These are phyloP conservation scores for Collybia sp. DNA, from an alignment of 768 basidiomycete genomes.

Conservation along the genomic window DNA sequence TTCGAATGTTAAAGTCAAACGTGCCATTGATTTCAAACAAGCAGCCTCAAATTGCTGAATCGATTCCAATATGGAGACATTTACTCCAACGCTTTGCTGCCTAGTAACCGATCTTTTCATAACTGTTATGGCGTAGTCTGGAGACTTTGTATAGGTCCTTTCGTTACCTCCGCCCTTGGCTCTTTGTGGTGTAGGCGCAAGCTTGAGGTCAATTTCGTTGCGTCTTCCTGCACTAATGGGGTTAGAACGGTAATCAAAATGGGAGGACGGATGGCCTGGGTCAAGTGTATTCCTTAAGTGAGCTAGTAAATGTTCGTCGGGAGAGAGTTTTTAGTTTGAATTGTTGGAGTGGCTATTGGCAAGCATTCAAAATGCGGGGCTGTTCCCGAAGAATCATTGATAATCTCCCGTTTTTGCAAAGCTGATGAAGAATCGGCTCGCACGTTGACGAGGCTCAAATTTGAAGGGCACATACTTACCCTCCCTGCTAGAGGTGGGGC, in stretches of 20 bases:
- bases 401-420: too few species aligned
- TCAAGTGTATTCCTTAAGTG: slow-evolving; percentile 12
- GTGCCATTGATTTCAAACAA: too few species aligned
- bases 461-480: too few species aligned
- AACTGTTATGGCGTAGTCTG: slow-evolving; percentile 27
- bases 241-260: slow-evolving; percentile 8
- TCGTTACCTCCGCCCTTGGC: slow-evolving; percentile 15
- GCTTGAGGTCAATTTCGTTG: slow-evolving; percentile 11
- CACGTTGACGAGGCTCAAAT: too few species aligned
- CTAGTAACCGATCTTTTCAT: slow-evolving; percentile 14
- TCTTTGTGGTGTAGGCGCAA: slow-evolving; percentile 27
- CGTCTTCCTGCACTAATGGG: slow-evolving; percentile 14
- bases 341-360: too few species aligned
- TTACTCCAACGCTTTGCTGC: too few species aligned
- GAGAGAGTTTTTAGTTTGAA: background rate
- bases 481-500: too few species aligned
- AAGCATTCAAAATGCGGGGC: too few species aligned
- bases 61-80: too few species aligned
- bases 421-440: too few species aligned
- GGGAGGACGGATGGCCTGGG: slow-evolving; percentile 8
- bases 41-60: background rate
- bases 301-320: slow-evolving; percentile 28
- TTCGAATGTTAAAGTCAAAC: too few species aligned
- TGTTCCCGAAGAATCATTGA: too few species aligned
- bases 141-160: slow-evolving; percentile 26